Base-by-base conservation (phyloP, 306 rosid species). In the Trifolium fragiferum region DNA sequence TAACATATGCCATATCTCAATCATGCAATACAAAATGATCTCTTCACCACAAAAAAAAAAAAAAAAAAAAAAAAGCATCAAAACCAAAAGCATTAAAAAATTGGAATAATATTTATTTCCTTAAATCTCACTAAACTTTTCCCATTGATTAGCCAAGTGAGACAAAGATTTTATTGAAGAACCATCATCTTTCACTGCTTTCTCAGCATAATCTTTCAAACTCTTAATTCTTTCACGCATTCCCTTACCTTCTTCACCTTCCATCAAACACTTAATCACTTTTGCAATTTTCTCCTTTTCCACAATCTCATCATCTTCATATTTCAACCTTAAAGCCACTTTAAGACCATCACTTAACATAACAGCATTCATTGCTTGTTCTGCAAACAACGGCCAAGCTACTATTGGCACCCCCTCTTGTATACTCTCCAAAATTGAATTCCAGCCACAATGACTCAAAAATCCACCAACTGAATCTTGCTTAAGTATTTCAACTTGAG, bases 381-480 rank as follows among this genome's bases (percentile, higher is more conserved):
- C 74, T 16, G 74, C 74, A 69, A 69, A 69, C n/a, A 69, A 57
- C n/a, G 74, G 62, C 74, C 74, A 69, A n/a, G 74, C 74, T 30
- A 69, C 40, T 49, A 69, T 50, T 49, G 74, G 74, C 61, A 69
- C 74, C 58, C 74, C 74, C 41, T 16, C 74, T 50, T 69, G 74
- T 14, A 69, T 30, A 51, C 74, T 69, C 74, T 69, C 74, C 61
- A 69, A 69, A 49, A 16, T 5, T 2, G 74, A 69, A 69, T 69
- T 69, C 74, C 74, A 69, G 50, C 74, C 74, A 49, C 74, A 69
- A 18, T 69, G 74, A 9, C 61, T 67, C 6, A 82, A 14, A 18
- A 82, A 82, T 0, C 76, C 85, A 53, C 83, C 86, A 33, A 46
- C 25, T 0, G 86, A 74, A 12, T 9, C 15, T 5, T 78, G 83